Evolutionary conservation across 495 filamentous ascomycete genomes (phyloP).

Genomic region (Neurospora sp.): DNA sequence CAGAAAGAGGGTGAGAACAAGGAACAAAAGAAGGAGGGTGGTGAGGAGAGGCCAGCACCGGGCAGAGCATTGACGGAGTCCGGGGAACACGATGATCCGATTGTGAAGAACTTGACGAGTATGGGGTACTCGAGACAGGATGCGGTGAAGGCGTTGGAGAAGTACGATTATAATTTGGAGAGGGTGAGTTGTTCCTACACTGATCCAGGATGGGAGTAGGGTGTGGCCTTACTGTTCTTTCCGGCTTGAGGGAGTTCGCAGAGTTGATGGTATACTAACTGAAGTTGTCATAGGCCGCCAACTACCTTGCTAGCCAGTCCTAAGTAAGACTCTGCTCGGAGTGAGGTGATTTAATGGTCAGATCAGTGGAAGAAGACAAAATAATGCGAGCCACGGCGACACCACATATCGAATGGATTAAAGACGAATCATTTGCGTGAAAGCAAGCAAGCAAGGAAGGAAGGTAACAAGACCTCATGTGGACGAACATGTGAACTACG

Average conservation of each 20-base stretch:
- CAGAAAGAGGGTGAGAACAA: background rate
- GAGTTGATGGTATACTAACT: slow-evolving; percentile 26
- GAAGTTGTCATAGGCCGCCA: slow-evolving; percentile 29
- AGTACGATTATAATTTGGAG: slow-evolving; percentile 90
- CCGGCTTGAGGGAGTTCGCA: no score
- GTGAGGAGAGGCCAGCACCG: slow-evolving; percentile 33
- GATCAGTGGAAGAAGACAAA: background rate
- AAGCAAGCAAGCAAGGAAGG: background rate
- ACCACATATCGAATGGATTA: background rate
- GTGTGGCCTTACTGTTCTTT: no score
- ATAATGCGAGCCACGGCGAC: background rate
- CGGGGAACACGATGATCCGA: slow-evolving; percentile 79
- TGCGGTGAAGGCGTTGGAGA: slow-evolving; percentile 79
- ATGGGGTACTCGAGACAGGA: slow-evolving; percentile 82
- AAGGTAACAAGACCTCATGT: background rate
- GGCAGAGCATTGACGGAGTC: slow-evolving; percentile 63
- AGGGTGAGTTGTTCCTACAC: slow-evolving; percentile 52
- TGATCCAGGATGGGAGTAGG: background rate
- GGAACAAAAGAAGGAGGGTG: slow-evolving; percentile 13
- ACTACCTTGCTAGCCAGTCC: slow-evolving; percentile 37
- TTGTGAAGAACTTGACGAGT: slow-evolving; percentile 76
- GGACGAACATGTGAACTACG: background rate
- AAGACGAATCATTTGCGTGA: background rate
- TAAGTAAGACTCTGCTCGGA: slow-evolving; percentile 8
- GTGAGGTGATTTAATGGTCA: background rate